Conservation (phyloP, 805 yeast genomes). For the Candida anglica region DNA sequence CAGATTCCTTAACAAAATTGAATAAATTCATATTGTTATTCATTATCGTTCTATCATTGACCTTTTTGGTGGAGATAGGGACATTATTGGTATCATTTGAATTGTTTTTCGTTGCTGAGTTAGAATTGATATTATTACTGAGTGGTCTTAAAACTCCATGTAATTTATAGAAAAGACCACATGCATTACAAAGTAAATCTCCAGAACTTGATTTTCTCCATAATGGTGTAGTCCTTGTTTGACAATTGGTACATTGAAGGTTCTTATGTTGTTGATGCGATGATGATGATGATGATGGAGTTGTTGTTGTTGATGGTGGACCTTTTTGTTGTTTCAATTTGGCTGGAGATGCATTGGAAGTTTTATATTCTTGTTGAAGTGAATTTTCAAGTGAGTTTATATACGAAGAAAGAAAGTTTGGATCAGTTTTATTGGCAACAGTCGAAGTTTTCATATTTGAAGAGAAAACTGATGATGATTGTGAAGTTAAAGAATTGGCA, state of each 20-base stretch:
- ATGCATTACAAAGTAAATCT: conserved; percentile 42
- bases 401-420: conserved; percentile 32
- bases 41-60: conserved; percentile 17
- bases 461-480: conserved; percentile 10
- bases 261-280: conserved; percentile 12
- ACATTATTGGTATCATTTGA: background rate
- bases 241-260: conserved; percentile 39
- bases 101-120: background rate
- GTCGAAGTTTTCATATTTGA: conserved; percentile 7
- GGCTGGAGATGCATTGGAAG: conserved; percentile 8
- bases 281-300: background rate
- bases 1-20: conserved; percentile 11
- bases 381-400: conserved; percentile 36
- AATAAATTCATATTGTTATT: conserved; percentile 21
- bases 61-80: conserved; percentile 3
- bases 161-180: conserved; percentile 42
- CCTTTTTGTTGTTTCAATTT: conserved; percentile 8
- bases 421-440: conserved; percentile 7
- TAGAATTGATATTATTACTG: conserved; percentile 7
- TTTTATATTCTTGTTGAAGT: conserved; percentile 23
- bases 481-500: conserved; percentile 10
- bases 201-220: conserved; percentile 43
- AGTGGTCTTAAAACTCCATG: conserved; percentile 44
- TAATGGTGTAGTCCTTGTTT: conserved; percentile 41
- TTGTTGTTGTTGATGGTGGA: conserved; percentile 3